phyloP scores from a whole-genome alignment of 441 rosid species.

The Adansonia rubrostipa region DNA sequence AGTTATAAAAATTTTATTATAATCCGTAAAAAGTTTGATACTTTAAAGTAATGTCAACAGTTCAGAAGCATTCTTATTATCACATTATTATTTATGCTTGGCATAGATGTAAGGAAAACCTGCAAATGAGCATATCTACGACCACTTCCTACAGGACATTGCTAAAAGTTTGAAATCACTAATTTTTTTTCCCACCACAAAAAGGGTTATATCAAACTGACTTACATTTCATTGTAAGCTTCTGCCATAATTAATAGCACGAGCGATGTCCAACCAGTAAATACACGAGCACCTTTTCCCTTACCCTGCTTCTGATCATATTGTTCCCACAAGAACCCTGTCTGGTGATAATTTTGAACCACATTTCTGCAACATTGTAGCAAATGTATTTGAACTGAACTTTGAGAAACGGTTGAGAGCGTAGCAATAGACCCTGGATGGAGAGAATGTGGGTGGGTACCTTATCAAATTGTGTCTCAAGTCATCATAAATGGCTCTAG shows the following conservation, averaged over 20 bases:
- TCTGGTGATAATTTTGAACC: constrained; percentile 71
- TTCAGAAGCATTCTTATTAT: not conserved
- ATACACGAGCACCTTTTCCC: constrained; percentile 81
- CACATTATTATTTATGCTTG: not conserved
- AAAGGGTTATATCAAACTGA: not conserved
- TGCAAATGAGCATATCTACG: not conserved
- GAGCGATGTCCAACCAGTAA: constrained; percentile 94
- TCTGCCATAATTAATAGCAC: constrained; percentile 80
- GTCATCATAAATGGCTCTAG: constrained; percentile 61
- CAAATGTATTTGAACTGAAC: constrained; percentile 22
- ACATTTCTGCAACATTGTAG: constrained; percentile 64
- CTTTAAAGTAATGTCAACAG: no score
- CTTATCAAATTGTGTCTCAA: constrained; percentile 81
- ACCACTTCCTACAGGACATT: not conserved
- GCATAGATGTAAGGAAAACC: not conserved
- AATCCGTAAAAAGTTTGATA: no score
- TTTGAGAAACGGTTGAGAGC: not conserved
- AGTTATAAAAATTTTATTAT: no score
- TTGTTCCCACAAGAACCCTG: constrained; percentile 97
- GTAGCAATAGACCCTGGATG: not conserved
- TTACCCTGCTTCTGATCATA: constrained; percentile 84
- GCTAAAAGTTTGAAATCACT: not conserved
- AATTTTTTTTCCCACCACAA: not conserved
- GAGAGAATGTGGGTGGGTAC: constrained; percentile 38
- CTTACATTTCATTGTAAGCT: constrained; percentile 47